Evolutionary conservation across 1,139 yeast genomes (phyloP).

Genomic region (Candida glucosophila): DNA sequence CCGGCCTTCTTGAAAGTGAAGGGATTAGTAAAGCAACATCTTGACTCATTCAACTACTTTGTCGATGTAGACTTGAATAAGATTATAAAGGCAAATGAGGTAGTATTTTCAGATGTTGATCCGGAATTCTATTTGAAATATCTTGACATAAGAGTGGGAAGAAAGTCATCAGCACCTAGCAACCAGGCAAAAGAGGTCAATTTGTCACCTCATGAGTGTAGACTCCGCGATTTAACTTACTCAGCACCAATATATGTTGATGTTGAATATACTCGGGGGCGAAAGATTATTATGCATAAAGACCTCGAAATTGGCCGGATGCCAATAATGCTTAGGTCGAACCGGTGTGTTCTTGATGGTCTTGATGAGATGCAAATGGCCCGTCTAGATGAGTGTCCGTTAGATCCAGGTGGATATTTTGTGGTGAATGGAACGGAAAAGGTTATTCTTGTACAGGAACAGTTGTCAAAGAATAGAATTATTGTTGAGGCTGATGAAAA

Average conservation of each 20-base stretch:
- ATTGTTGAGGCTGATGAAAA: conserved; percentile 96
- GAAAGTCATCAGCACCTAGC: conserved; percentile 45
- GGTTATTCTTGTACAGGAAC: conserved; percentile 94
- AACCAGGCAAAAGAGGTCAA: conserved; percentile 54
- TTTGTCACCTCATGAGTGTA: conserved; percentile 92
- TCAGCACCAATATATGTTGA: conserved; percentile 96
- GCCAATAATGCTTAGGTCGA: conserved; percentile 95
- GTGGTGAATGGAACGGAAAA: conserved; percentile 97
- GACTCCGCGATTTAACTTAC: conserved; percentile 89
- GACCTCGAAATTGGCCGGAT: conserved; percentile 93
- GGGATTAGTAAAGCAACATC: conserved; percentile 93
- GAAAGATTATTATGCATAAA: conserved; percentile 80
- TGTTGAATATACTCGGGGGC: conserved; percentile 92
- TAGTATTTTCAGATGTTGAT: conserved; percentile 87
- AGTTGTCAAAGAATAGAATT: conserved; percentile 91
- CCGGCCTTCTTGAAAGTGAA: conserved; percentile 95
- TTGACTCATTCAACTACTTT: conserved; percentile 93
- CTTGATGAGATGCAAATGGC: conserved; percentile 83
- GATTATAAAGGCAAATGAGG: conserved; percentile 84
- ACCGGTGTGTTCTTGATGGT: conserved; percentile 80
- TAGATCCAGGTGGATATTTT: conserved; percentile 98
- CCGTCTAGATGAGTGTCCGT: conserved; percentile 81
- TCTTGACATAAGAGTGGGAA: conserved; percentile 84
- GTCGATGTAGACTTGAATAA: conserved; percentile 90
- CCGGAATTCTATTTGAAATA: conserved; percentile 93